Evolutionary conservation across 1,284 basidiomycete genomes (phyloP), one percentile per base, ranked within the genome.

Genomic region (Pterulicium gracile): DNA sequence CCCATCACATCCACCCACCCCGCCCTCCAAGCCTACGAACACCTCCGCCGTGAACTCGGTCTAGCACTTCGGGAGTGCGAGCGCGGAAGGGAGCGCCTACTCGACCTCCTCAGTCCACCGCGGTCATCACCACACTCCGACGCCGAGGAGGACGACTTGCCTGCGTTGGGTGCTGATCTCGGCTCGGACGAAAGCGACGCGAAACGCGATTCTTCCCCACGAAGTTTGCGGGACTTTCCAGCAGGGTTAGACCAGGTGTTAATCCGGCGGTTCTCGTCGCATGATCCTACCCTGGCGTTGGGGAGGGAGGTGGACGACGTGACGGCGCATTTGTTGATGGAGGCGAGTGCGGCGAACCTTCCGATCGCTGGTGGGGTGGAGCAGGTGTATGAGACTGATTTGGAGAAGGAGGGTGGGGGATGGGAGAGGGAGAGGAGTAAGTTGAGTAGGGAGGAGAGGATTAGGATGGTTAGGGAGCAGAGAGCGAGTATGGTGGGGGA

Each of bases 51-150:
- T 5, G 83, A 87, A 55, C 69, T 88, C 3, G 85, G 84, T 4
- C 61, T 80, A 21, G 85, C 83, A 0, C 62, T 88, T 14, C 66
- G 84, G 7, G 85, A 88, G 54, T 88, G 85, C 55, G 86, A 89
- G 59, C 73, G 87, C 3, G 86, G 85, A 0, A 67, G 81, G 13
- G 78, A 78, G 41, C 69, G 71, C 7, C 63, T 89, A 20, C 53
- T 80, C 2, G 72, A 79, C 42, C 60, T 81, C 47, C 59, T 85
- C 3, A 58, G 64, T n/a, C 72, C 77, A 0, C 63, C 65, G 0
- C 56, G 61, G 1, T 62, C 63, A 1, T 50, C 61, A 3, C 48
- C 42, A 1, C 47, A 50, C 13, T 15, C 24, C 10, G 34, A 48
- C 51, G 65, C 60, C 10, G 65, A 67, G 2, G 59, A 61, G 0